Evolutionary conservation across 106 monocot species (phyloP), one percentile per base, ranked within the genome.

Genomic region (Acanthochlamys bracteata): DNA sequence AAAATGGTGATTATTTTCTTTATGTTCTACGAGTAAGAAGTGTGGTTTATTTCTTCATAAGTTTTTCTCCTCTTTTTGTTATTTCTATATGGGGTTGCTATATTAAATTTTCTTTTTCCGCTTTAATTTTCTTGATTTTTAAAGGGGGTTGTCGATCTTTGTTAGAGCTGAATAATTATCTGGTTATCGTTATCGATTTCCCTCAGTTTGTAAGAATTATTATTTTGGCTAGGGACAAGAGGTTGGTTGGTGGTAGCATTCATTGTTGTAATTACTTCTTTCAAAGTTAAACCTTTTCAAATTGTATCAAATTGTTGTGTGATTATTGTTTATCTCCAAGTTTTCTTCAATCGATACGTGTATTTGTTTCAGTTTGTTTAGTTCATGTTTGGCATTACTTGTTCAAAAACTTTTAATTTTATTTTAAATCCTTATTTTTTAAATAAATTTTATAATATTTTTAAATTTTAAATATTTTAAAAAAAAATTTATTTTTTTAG

Each of bases 231-330:
- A 8, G 43, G 43, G 43, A n/a, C n/a, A n/a, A n/a, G n/a, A n/a
- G n/a, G n/a, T n/a, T n/a, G n/a, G n/a, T n/a, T n/a, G n/a, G n/a
- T n/a, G n/a, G n/a, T n/a, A n/a, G n/a, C 33, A 19, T 33, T 41
- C 62, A 63, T 63, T 63, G 63, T 17, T 63, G 63, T 63, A 45
- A 63, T 46, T 63, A 41, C 16, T 61, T n/a, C 61, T n/a, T 61
- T 63, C 11, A 12, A 49, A 49, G 2, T 49, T 10, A 49, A 49
- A 14, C 9, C 49, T 33, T 33, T 33, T 33, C 4, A 1, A 23
- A 19, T 40, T 39, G 13, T 25, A 16, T 39, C 15, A 40, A 17
- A 39, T 61, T 61, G 16, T 61, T 61, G 41, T 33, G 33, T 33
- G 1, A 39, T 40, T 17, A 61, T 33, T 61, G 61, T 40, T 41